Base-by-base conservation (phyloP, 208 protist species). In the Naegleria lovaniensis region DNA sequence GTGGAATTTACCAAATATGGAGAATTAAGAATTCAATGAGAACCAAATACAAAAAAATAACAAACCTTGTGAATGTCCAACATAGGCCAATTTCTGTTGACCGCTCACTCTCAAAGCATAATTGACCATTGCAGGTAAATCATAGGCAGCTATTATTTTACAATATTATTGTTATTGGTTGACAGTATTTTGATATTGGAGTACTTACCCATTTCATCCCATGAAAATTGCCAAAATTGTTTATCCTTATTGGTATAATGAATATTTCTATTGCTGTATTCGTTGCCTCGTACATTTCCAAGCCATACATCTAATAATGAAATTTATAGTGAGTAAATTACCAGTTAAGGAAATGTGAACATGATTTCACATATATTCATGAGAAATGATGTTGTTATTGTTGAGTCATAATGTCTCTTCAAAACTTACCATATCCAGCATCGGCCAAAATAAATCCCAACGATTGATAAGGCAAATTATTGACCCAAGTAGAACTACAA, bases 291-390 rank as follows among this genome's bases (percentile, higher is more conserved):
- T 2, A 59, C 55, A 90, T 93, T 93, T 15, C 39, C 40, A 11
- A 93, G 43, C 88, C 88, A 93, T 29, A 93, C 91, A 87, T 93
- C 92, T 58, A 58, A n/a, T n/a, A n/a, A n/a, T n/a, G n/a, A n/a
- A n/a, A n/a, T n/a, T n/a, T n/a, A n/a, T n/a, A n/a, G n/a, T n/a
- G n/a, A n/a, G n/a, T n/a, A n/a, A n/a, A n/a, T n/a, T n/a, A n/a
- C n/a, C n/a, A n/a, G n/a, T n/a, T n/a, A n/a, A n/a, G n/a, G n/a
- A n/a, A n/a, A n/a, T n/a, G n/a, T n/a, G n/a, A n/a, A n/a, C n/a
- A n/a, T n/a, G n/a, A n/a, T n/a, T n/a, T n/a, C n/a, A n/a, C n/a
- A n/a, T n/a, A n/a, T n/a, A n/a, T n/a, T n/a, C n/a, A n/a, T n/a
- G n/a, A n/a, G n/a, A n/a, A n/a, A n/a, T n/a, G n/a, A n/a, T n/a